Conservation (phyloP, 1,139 yeast species). For the Saccharomycopsis phalli region DNA sequence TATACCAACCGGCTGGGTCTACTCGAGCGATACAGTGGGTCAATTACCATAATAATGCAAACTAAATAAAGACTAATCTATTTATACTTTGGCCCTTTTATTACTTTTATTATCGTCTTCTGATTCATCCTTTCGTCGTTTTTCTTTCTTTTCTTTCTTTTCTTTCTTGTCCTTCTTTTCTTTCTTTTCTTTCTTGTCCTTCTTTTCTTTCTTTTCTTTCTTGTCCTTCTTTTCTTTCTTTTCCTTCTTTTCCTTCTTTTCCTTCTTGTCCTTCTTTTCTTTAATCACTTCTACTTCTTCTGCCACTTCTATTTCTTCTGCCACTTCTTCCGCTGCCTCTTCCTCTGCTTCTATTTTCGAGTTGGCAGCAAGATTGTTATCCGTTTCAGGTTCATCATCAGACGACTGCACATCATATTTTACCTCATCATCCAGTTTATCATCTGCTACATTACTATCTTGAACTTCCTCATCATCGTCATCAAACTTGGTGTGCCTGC, state of each 20-base stretch:
- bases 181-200: conserved; percentile 21
- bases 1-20: neutral
- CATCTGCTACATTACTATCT: neutral
- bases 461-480: conserved; percentile 13
- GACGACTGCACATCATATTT: conserved; percentile 22
- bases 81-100: neutral
- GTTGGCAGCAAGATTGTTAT: conserved; percentile 26
- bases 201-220: conserved; percentile 20
- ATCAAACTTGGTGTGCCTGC: conserved; percentile 24
- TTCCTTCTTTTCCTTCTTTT: conserved; percentile 17
- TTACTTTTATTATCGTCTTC: conserved; percentile 2
- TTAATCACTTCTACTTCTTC: conserved; percentile 13
- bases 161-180: conserved; percentile 20
- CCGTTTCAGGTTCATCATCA: conserved; percentile 23
- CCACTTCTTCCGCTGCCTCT: conserved; percentile 24
- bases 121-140: conserved; percentile 14
- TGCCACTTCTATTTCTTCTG: conserved; percentile 18
- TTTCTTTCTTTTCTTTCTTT: conserved; percentile 20
- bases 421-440: conserved; percentile 26
- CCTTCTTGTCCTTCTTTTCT: conserved; percentile 16
- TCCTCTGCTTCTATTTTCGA: conserved; percentile 26
- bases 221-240: conserved; percentile 21
- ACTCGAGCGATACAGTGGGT: neutral
- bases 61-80: neutral
- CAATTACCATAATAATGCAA: no score